Evolutionary conservation across 2,329 filamentous ascomycete species (phyloP), one percentile per base, ranked within the genome.

Genomic region (Hypocrella siamensis): DNA sequence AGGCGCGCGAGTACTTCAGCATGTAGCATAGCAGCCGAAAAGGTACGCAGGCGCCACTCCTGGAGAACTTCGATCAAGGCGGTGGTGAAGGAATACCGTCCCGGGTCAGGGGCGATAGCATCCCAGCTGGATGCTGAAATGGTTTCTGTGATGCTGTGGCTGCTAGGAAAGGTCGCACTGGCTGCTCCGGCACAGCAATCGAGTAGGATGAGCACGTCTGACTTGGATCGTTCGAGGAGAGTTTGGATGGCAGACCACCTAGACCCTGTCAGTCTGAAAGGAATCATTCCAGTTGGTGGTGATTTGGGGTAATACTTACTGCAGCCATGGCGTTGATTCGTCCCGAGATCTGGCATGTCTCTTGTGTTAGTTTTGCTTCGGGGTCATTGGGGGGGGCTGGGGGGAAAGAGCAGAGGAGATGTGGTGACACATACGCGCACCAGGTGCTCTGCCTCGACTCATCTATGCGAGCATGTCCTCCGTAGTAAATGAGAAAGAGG

Each of bases 51-150:
- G 17, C 61, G 59, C 69, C 69, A 73, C 40, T 72, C 66, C 34
- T 65, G 60, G 11, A 74, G 52, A 1, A 73, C 68, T 37, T 73
- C 68, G 27, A 73, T 71, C 11, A 74, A 52, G 16, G 65, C 63
- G 32, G 65, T 68, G 3, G 67, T 72, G 41, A 74, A 74, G 0
- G 68, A 73, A 42, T 69, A 72, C 4, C 66, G 58, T 6, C 69
- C 68, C 10, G 69, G 69, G 35, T 71, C 64, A 0, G 69, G 68
- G 9, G 69, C 68, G 31, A 70, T 71, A 27, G 68, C 67, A 36
- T 74, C 68, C 67, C 67, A 74, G 32, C 67, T 71, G 3, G 67
- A 73, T 4, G 69, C 69, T 5, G 68, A 73, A 39, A 74, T 73
- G 7, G 67, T 71, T 48, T 73, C 69, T 3, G 68, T 74, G 40